These are phyloP conservation scores for Fagopyrum homotropicum DNA, from an alignment of 148 eudicot species.

Conservation along the genomic window DNA sequence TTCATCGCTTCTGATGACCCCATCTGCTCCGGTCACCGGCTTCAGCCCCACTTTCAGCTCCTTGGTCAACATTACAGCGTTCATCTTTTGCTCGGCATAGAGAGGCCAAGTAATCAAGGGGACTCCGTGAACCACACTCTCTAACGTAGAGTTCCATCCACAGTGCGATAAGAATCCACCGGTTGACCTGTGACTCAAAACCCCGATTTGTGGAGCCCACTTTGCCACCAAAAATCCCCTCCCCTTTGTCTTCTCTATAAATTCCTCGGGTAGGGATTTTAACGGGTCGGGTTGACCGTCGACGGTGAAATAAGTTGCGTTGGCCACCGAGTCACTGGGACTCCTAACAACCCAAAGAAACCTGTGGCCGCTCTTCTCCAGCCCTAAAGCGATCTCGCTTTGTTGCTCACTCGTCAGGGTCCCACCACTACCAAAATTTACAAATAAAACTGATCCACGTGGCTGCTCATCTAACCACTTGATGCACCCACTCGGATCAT, in stretches of 20 bases:
- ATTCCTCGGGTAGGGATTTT: constrained; percentile 41
- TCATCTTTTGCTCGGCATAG: constrained; percentile 54
- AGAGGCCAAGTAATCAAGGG: constrained; percentile 55
- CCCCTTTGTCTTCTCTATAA: constrained; percentile 41
- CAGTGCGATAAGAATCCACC: constrained; percentile 58
- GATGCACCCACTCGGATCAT: constrained; percentile 13
- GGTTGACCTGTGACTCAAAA: constrained; percentile 34
- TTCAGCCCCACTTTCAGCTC: constrained; percentile 42
- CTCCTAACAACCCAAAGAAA: constrained; percentile 48
- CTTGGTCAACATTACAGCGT: constrained; percentile 29
- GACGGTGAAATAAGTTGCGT: constrained; percentile 30
- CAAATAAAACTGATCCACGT: constrained; percentile 42
- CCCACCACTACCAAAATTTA: constrained; percentile 69
- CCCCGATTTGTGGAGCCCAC: constrained; percentile 51
- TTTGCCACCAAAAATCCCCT: constrained; percentile 30
- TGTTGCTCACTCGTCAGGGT: constrained; percentile 37
- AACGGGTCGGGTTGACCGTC: constrained; percentile 28
- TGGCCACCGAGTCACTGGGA: constrained; percentile 30
- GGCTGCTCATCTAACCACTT: constrained; percentile 54
- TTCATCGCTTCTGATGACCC: constrained; percentile 23
- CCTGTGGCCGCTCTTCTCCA: constrained; percentile 47
- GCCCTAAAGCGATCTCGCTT: constrained; percentile 40
- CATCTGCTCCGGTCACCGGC: constrained; percentile 21
- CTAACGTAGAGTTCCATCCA: constrained; percentile 53
- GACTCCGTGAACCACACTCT: constrained; percentile 44